Percentiles rank a stretch among this genome's conserved stretches.
Evolutionary conservation across 2,329 filamentous ascomycete genomes (phyloP).

Genomic region (Zymoseptoria ardabiliae): DNA sequence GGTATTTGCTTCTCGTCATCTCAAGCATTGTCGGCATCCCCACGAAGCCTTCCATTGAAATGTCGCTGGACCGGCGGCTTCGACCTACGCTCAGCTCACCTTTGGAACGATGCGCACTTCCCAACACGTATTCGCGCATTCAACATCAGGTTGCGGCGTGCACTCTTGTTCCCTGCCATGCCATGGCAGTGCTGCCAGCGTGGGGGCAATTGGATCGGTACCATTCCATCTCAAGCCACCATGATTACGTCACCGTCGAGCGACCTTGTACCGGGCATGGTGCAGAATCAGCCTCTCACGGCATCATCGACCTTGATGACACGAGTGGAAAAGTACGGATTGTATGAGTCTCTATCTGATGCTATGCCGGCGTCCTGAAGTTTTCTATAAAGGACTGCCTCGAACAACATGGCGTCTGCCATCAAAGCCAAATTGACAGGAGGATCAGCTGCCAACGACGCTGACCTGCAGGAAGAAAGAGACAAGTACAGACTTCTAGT

Average conservation of each 20-base stretch:
- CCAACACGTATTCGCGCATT: background rate
- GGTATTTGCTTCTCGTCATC: background rate
- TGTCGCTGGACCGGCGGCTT: too few species aligned
- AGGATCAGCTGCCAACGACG: slow-evolving; percentile 15
- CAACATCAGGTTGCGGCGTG: too few species aligned
- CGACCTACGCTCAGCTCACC: background rate
- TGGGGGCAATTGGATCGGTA: background rate
- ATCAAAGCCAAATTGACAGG: slow-evolving; percentile 18
- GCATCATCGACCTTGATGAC: background rate
- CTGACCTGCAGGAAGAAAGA: slow-evolving; percentile 34
- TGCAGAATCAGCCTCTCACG: background rate
- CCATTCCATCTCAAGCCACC: background rate
- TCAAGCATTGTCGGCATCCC: background rate
- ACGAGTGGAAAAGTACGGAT: background rate
- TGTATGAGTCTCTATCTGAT: too few species aligned
- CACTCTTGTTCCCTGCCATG: background rate
- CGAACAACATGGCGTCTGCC: slow-evolving; percentile 17
- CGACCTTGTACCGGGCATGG: background rate
- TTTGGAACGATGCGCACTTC: background rate
- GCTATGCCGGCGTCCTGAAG: too few species aligned
- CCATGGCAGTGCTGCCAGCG: background rate
- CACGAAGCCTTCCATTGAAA: background rate
- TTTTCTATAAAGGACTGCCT: background rate
- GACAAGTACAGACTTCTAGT: slow-evolving; percentile 69
- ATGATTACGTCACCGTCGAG: background rate